phyloP scores from a whole-genome alignment of 257 asterid genomes.

The Anisodus tanguticus region DNA sequence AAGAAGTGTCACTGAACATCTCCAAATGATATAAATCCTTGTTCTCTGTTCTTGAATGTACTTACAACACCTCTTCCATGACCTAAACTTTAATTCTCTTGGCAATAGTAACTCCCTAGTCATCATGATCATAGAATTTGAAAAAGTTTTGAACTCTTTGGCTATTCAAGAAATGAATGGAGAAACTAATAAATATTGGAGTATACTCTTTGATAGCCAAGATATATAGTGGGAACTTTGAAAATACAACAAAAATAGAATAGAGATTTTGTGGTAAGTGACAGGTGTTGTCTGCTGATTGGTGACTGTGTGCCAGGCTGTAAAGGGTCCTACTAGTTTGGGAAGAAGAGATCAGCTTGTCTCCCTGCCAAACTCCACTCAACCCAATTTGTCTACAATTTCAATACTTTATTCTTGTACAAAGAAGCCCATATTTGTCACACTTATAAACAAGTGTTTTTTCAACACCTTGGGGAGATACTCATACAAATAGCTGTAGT shows the following conservation, averaged over 20 bases:
- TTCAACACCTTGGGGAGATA: not conserved
- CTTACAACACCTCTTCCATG: constrained; percentile 65
- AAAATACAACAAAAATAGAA: not conserved
- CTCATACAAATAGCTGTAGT: not conserved
- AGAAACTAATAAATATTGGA: not conserved
- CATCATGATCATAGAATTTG: constrained; percentile 45
- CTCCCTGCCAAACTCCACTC: constrained; percentile 46
- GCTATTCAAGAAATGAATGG: constrained; percentile 15
- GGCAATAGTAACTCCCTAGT: constrained; percentile 40
- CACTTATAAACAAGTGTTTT: not conserved
- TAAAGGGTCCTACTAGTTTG: constrained; percentile 57
- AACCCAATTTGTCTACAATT: not conserved
- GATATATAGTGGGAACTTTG: constrained; percentile 7
- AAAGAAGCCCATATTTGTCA: constrained; percentile 16
- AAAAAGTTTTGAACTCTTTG: not conserved
- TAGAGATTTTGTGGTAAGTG: not conserved
- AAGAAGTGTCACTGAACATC: constrained; percentile 69
- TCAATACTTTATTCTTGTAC: constrained; percentile 9
- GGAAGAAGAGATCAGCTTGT: constrained; percentile 48
- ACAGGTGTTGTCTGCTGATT: constrained; percentile 44
- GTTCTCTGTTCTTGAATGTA: constrained; percentile 81
- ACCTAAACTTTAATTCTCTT: constrained; percentile 41
- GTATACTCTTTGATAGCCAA: not conserved
- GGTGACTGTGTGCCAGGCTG: constrained; percentile 46
- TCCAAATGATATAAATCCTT: constrained; percentile 79